Percentiles rank a stretch among this genome's conserved stretches.
phyloP scores from a whole-genome alignment of 2,329 filamentous ascomycete genomes.

The Diaporthe caulivora region DNA sequence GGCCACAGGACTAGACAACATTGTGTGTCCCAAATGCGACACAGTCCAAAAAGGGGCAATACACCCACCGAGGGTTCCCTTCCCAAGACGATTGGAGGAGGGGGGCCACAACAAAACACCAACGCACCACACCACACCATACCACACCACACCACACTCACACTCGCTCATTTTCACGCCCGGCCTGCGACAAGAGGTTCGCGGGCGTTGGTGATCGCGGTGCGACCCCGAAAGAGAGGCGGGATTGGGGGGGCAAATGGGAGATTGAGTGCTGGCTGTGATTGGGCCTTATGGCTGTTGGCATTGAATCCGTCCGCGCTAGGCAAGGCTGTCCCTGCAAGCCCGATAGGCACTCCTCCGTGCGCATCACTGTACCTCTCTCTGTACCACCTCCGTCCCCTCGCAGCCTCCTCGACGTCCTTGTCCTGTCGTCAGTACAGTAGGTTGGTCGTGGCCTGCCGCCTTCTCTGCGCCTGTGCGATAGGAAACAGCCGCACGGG shows the following conservation, averaged over 20 bases:
- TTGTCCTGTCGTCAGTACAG: not conserved
- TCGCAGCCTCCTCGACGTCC: slow-evolving; percentile 6
- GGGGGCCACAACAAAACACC: slow-evolving; percentile 4
- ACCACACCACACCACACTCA: not conserved
- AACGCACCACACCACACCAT: slow-evolving; percentile 8
- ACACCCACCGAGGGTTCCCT: slow-evolving; percentile 23
- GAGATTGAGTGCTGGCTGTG: slow-evolving; percentile 19
- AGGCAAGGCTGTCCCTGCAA: slow-evolving; percentile 34
- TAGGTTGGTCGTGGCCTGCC: not conserved
- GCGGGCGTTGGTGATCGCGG: slow-evolving; percentile 21
- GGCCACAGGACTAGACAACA: slow-evolving; percentile 27
- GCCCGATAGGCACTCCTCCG: slow-evolving; percentile 23
- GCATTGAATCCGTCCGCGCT: slow-evolving; percentile 29
- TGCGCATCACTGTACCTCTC: slow-evolving; percentile 19
- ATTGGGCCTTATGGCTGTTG: slow-evolving; percentile 27
- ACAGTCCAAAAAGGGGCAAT: slow-evolving; percentile 23
- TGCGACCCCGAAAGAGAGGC: slow-evolving; percentile 12
- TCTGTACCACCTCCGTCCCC: too few relatives aligned
- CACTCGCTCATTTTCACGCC: slow-evolving; percentile 1
- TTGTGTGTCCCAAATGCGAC: slow-evolving; percentile 22
- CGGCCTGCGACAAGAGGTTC: slow-evolving; percentile 3
- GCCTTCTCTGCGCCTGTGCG: not conserved
- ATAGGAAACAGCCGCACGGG: not conserved
- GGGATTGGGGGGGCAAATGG: slow-evolving; percentile 26
- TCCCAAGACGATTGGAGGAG: not conserved